Percentiles rank a stretch among this genome's conserved stretches.
phyloP scores from a whole-genome alignment of 192 early-diverging fungal species.

The Coemansia javaensis region DNA sequence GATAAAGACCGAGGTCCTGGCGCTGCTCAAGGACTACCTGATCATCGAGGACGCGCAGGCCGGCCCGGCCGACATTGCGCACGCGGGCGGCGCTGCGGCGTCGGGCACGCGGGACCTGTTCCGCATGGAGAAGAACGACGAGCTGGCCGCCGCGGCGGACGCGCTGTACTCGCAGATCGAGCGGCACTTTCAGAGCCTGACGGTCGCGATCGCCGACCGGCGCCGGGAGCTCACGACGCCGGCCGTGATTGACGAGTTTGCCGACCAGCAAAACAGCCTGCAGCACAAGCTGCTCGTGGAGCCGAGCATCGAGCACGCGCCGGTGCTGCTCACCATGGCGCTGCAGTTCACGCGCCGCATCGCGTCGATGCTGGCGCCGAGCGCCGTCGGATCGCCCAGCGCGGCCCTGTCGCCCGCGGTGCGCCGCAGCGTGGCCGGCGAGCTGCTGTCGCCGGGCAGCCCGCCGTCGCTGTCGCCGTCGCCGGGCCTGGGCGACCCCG shows the following conservation, averaged over 20 bases:
- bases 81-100: slow-evolving; percentile 16
- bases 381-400: slow-evolving; percentile 5
- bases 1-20: slow-evolving; percentile 44
- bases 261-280: slow-evolving; percentile 35
- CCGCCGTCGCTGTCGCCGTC: slow-evolving; percentile 13
- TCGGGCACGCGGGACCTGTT: slow-evolving; percentile 46
- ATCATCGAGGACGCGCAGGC: slow-evolving; percentile 30
- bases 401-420: slow-evolving; percentile 33
- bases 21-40: slow-evolving; percentile 47
- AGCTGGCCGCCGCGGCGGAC: slow-evolving; percentile 28
- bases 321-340: slow-evolving; percentile 45
- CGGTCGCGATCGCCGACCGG: slow-evolving; percentile 15
- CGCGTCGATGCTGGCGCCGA: slow-evolving; percentile 13
- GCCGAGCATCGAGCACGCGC: slow-evolving; percentile 49
- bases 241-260: slow-evolving; percentile 45
- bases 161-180: slow-evolving; percentile 42
- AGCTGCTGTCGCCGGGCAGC: slow-evolving; percentile 17
- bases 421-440: slow-evolving; percentile 39
- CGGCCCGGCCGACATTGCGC: slow-evolving; percentile 10
- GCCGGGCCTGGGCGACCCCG: not conserved
- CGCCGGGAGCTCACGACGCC: slow-evolving; percentile 27
- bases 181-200: slow-evolving; percentile 39
- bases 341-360: slow-evolving; percentile 41
- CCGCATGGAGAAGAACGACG: slow-evolving; percentile 32
- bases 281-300: slow-evolving; percentile 44